These are phyloP conservation scores for Torulaspora pretoriensis DNA, from an alignment of 1,139 yeast species.

Conservation along the genomic window DNA sequence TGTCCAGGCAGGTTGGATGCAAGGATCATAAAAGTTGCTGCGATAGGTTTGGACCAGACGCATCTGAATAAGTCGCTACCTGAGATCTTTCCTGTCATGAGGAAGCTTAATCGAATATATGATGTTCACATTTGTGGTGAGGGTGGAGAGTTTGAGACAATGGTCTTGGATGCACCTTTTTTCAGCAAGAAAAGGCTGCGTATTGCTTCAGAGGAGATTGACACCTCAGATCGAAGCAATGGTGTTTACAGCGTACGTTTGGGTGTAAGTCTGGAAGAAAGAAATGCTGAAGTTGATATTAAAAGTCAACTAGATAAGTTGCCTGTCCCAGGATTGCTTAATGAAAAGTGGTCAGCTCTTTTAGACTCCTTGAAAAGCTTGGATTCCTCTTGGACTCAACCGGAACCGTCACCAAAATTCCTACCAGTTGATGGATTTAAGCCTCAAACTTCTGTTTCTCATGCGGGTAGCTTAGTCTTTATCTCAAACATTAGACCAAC, in stretches of 20 bases:
- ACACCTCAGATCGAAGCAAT: slow-evolving; percentile 49
- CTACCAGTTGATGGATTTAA: background rate
- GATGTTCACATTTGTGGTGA: slow-evolving; percentile 96
- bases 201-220: slow-evolving; percentile 39
- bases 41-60: slow-evolving; percentile 63
- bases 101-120: slow-evolving; percentile 55
- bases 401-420: background rate
- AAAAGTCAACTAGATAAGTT: slow-evolving; percentile 32
- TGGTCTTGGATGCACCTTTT: slow-evolving; percentile 86
- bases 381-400: background rate
- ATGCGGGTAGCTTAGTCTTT: slow-evolving; percentile 40
- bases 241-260: slow-evolving; percentile 65
- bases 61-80: slow-evolving; percentile 68
- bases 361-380: slow-evolving; percentile 17
- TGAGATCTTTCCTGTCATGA: slow-evolving; percentile 56
- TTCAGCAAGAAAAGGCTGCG: slow-evolving; percentile 54
- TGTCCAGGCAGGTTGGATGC: slow-evolving; percentile 62
- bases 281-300: slow-evolving; percentile 30
- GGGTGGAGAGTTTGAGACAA: slow-evolving; percentile 95
- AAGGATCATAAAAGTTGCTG: slow-evolving; percentile 85
- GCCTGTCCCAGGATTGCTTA: slow-evolving; percentile 47
- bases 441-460: slow-evolving; percentile 15
- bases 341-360: slow-evolving; percentile 45
- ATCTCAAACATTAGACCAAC: slow-evolving; percentile 49
- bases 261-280: slow-evolving; percentile 39